Evolutionary conservation across 2,329 filamentous ascomycete species (phyloP), one percentile per base, ranked within the genome.

Genomic region (Calonectria hawksworthii): DNA sequence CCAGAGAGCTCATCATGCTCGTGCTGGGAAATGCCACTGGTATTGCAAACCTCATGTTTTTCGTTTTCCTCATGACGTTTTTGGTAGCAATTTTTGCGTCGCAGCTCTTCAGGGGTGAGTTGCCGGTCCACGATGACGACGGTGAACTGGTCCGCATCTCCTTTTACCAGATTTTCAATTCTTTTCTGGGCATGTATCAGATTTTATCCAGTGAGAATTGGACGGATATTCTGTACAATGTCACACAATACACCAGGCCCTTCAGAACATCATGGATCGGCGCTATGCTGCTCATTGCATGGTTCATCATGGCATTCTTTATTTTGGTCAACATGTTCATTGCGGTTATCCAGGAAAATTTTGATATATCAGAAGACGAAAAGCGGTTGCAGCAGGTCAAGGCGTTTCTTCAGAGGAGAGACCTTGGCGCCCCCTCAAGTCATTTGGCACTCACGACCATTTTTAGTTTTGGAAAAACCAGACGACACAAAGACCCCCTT

Each of bases 321-420:
- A 98, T 99, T 86, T 91, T 99, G 75, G 87, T 99, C 87, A 99
- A 99, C 83, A 99, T 99, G 97, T 99, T 99, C 89, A 99, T 99
- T 94, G 97, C 97, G 89, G 97, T 99, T 86, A 99, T 99, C 78
- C 97, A 99, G 85, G 97, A 99, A 83, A 99, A 98, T 82, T 99
- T 99, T 83, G 97, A 99, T 86, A 96, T 99, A 32, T 98, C 96
- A 4, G 97, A 99, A 84, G 98, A 99, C 83, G 96, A 99, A 84
- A 99, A 99, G 86, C 95, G 98, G 26, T 87, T 99, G 75, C 95
- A 99, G 83, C 98, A 99, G 86, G 96, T 99, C 75, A 96, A 96
- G 82, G 95, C 96, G 1, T 99, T 99, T 80, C 88, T 99, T 56
- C 95, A 98, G 82, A 93, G 96, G 79, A 98, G 96, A 83, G 96